phyloP scores from a whole-genome alignment of 2,329 filamentous ascomycete genomes.

The Aspergillus terreus region DNA sequence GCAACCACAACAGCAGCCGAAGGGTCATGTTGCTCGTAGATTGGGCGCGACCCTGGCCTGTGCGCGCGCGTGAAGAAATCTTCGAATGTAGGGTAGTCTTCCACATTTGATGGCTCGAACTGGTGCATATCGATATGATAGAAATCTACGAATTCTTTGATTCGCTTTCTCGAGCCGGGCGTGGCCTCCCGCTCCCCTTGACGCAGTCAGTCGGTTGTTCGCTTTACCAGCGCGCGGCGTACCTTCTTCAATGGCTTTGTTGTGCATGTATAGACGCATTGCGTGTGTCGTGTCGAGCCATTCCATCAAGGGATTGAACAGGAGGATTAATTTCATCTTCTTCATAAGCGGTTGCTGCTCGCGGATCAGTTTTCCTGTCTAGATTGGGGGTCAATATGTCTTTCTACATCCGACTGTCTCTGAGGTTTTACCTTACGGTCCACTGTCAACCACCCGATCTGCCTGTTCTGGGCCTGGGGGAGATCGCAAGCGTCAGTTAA shows the following conservation, averaged over 20 bases:
- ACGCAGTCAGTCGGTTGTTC: not conserved
- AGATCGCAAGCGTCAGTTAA: too few species aligned
- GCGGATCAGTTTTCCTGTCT: conserved; percentile 33
- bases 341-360: conserved; percentile 40
- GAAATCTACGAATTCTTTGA: conserved; percentile 27
- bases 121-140: conserved; percentile 21
- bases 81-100: conserved; percentile 34
- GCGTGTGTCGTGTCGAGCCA: conserved; percentile 39
- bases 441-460: too few species aligned
- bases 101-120: conserved; percentile 36
- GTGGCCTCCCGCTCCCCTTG: conserved; percentile 20
- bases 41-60: conserved; percentile 32
- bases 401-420: too few species aligned
- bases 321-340: conserved; percentile 39
- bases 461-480: too few species aligned
- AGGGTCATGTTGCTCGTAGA: conserved; percentile 22
- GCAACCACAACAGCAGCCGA: conserved; percentile 30
- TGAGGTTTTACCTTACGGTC: too few species aligned
- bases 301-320: conserved; percentile 41
- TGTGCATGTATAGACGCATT: conserved; percentile 37
- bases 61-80: conserved; percentile 40
- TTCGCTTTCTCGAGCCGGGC: conserved; percentile 29
- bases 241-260: conserved; percentile 32
- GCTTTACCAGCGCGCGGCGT: not conserved
- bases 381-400: too few species aligned